Base-by-base conservation (phyloP, 371 early-diverging fungal genomes). In the Saksenaea vasiformis region DNA sequence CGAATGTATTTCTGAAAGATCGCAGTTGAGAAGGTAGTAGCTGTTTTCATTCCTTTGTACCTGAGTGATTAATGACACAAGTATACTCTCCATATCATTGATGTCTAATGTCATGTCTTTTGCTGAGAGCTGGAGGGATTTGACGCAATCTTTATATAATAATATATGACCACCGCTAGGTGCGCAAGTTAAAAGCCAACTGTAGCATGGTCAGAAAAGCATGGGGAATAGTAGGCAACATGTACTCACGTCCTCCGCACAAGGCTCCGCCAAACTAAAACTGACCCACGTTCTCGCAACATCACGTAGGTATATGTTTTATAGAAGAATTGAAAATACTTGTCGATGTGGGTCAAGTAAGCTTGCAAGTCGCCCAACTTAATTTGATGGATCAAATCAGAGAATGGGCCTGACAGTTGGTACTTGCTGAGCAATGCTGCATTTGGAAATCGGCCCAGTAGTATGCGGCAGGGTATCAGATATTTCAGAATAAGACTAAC, bases 1-100 rank as follows among this genome's bases (percentile, higher is more conserved):
- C 90, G 91, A 51, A 96, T 82, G 65, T 87, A 92, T 2, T 92
- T 93, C 87, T 87, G 68, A 27, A 47, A 36, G 22, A 27, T 13
- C 5, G 36, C 17, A 14, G 22, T 44, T 44, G 44, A 17, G 17
- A 44, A 44, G 19, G 3, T 14, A 54, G 34, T 27, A 15, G 17
- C 19, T 36, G 37, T 11, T 22, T 39, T 35, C 27, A 19, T 31
- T 38, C 24, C 14, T 24, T 47, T 43, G 56, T 76, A 79, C 83
- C 71, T 82, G 83, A 54, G 73, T 77, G 9, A 82, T 61, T 17
- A 82, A 61, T 7, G 83, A 78, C 0, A 82, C 83, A 1, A 82
- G 53, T 0, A 79, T 67, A 56, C 69, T 63, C 54, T 79, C 80
- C 19, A 74, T 60, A 54, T 79, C 79, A 22, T 57, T 54, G 24